phyloP scores from a whole-genome alignment of 2,329 filamentous ascomycete genomes.

The Dactylellina cionopaga region DNA sequence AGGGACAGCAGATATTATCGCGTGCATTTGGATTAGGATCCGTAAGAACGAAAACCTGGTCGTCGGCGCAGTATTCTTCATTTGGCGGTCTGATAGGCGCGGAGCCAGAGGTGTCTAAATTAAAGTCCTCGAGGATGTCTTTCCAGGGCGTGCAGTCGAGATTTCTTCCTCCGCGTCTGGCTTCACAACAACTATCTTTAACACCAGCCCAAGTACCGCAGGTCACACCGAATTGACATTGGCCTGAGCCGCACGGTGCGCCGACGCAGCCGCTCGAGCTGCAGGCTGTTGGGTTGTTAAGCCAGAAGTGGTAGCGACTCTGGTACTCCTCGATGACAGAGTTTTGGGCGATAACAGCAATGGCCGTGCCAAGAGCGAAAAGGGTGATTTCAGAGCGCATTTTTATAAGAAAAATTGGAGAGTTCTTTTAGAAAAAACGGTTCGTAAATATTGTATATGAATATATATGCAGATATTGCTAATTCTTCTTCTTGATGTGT shows the following conservation, averaged over 20 bases:
- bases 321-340: not conserved
- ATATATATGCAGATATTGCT: no score
- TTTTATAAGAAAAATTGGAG: slow-evolving; percentile 1
- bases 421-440: not conserved
- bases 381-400: slow-evolving; percentile 16
- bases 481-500: no score
- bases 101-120: not conserved
- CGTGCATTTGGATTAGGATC: slow-evolving; percentile 68
- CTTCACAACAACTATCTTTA: slow-evolving; percentile 12
- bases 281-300: slow-evolving; percentile 17
- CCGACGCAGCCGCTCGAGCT: not conserved
- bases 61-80: slow-evolving; percentile 83
- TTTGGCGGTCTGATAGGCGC: slow-evolving; percentile 68
- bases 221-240: slow-evolving; percentile 15
- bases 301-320: slow-evolving; percentile 12
- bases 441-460: not conserved
- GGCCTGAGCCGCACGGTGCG: slow-evolving; percentile 10
- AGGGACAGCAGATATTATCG: slow-evolving; percentile 21
- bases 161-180: not conserved
- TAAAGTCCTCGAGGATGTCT: slow-evolving; percentile 16
- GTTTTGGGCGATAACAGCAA: slow-evolving; percentile 10
- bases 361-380: slow-evolving; percentile 12
- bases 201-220: slow-evolving; percentile 35
- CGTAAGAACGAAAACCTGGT: slow-evolving; percentile 89
- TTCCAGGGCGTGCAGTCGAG: not conserved